Conservation (phyloP, 2,329 filamentous ascomycete genomes). For the Septoria linicola region DNA sequence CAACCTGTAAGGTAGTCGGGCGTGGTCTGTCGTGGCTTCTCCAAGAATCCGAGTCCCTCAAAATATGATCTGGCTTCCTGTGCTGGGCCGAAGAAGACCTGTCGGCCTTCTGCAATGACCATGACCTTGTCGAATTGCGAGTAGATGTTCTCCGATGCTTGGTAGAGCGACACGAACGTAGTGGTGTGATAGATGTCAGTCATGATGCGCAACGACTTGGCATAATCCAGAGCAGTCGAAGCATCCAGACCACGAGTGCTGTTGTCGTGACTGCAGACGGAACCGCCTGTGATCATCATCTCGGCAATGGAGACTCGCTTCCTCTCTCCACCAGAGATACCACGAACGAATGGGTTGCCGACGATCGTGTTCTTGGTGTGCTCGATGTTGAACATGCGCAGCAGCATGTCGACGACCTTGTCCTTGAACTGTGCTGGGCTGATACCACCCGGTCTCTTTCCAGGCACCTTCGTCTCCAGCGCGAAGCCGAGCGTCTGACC, state of each 20-base stretch:
- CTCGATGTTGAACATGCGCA: constrained; percentile 93
- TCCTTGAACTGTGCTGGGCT: constrained; percentile 73
- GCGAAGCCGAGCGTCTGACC: constrained; percentile 85
- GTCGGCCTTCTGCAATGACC: constrained; percentile 71
- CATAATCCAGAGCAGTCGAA: constrained; percentile 51
- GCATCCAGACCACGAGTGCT: constrained; percentile 50
- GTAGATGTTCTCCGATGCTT: constrained; percentile 78
- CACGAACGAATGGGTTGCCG: constrained; percentile 76
- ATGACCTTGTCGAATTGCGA: constrained; percentile 82
- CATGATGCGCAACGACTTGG: constrained; percentile 54
- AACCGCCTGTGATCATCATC: constrained; percentile 47
- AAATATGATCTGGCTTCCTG: constrained; percentile 71
- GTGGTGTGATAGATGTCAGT: constrained; percentile 81
- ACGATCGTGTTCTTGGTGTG: constrained; percentile 84
- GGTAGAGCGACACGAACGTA: constrained; percentile 83
- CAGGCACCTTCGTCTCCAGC: constrained; percentile 76
- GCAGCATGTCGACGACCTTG: constrained; percentile 68
- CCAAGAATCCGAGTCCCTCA: constrained; percentile 70
- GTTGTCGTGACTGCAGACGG: constrained; percentile 47
- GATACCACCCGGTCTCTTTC: constrained; percentile 60
- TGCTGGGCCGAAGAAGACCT: constrained; percentile 73
- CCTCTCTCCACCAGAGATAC: constrained; percentile 58
- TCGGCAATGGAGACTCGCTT: constrained; percentile 53
- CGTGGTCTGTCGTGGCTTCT: constrained; percentile 74
- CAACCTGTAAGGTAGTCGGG: constrained; percentile 80